A percentile compares a stretch with the other conserved stretches of the same genome.
phyloP scores from a whole-genome alignment of 192 early-diverging fungal species.

The Linnemannia exigua region DNA sequence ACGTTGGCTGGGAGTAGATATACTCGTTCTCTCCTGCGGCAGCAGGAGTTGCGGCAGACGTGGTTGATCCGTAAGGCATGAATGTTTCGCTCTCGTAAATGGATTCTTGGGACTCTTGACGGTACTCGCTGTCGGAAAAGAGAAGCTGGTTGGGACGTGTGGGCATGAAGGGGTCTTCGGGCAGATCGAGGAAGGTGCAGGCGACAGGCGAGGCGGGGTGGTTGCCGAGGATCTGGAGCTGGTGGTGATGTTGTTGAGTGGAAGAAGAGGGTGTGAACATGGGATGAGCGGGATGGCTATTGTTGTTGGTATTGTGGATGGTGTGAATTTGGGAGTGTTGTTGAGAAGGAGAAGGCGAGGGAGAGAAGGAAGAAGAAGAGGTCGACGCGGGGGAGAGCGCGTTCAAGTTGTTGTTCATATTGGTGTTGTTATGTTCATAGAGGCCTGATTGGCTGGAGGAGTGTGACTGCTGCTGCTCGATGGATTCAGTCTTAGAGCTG shows the following conservation, averaged over 20 bases:
- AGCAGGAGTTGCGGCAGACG: constrained; percentile 15
- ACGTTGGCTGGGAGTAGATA: not conserved
- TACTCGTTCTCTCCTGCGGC: constrained; percentile 19
- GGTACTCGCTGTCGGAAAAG: constrained; percentile 39
- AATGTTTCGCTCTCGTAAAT: constrained; percentile 30
- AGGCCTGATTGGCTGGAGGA: not conserved
- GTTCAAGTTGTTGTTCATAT: not conserved
- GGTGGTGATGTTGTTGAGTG: constrained; percentile 35
- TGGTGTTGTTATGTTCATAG: no score
- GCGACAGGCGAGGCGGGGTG: constrained; percentile 45
- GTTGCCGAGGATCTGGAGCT: constrained; percentile 51
- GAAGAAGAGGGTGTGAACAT: constrained; percentile 19
- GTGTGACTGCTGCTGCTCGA: constrained; percentile 26
- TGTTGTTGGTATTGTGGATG: not conserved
- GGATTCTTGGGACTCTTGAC: constrained; percentile 44
- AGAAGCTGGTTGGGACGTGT: constrained; percentile 43
- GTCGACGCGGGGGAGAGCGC: constrained; percentile 33
- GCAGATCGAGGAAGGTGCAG: constrained; percentile 41
- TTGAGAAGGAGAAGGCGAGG: constrained; percentile 18
- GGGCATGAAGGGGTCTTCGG: constrained; percentile 50
- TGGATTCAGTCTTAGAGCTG: constrained; percentile 26
- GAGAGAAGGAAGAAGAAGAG: constrained; percentile 19
- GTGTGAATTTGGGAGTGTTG: not conserved
- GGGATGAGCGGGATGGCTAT: constrained; percentile 9
- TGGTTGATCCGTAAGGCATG: constrained; percentile 30